These are phyloP conservation scores for Penicillium coprophilum DNA, from an alignment of 495 filamentous ascomycete species.

Conservation along the genomic window DNA sequence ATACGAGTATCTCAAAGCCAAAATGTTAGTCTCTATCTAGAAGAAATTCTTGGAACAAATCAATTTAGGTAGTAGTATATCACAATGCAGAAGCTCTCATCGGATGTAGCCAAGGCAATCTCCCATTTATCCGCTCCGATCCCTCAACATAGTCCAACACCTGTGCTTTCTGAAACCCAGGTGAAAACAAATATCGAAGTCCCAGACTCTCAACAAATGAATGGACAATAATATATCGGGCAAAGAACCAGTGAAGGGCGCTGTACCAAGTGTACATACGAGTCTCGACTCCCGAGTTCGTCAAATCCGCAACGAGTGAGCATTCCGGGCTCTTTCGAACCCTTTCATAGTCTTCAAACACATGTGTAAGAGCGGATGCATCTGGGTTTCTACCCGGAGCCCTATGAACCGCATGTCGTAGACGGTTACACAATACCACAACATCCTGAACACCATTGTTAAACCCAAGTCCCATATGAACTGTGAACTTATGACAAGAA, in stretches of 20 bases:
- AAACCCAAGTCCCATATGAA: constrained; percentile 32
- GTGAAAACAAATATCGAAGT: neutral
- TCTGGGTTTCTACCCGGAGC: constrained; percentile 2
- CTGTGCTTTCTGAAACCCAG: constrained; percentile 5
- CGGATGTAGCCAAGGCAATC: constrained; percentile 3
- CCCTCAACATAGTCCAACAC: neutral
- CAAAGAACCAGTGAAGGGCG: constrained; percentile 15
- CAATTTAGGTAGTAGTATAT: no score
- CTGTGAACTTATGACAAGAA: constrained; percentile 28
- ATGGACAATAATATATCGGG: constrained; percentile 12
- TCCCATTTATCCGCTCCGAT: constrained; percentile 9
- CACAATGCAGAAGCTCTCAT: neutral
- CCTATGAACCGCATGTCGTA: constrained; percentile 10
- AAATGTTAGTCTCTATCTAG: no score
- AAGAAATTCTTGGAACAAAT: no score
- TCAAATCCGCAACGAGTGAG: constrained; percentile 15
- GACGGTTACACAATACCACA: constrained; percentile 35
- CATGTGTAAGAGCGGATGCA: neutral
- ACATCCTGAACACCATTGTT: constrained; percentile 38
- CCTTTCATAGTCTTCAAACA: constrained; percentile 19
- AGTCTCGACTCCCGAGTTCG: constrained; percentile 22
- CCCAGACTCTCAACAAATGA: constrained; percentile 1
- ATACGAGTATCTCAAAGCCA: no score
- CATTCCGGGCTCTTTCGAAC: constrained; percentile 14
- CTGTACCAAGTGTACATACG: constrained; percentile 25